Conservation (phyloP, 805 yeast species). For the Kodamaea leandrae region DNA sequence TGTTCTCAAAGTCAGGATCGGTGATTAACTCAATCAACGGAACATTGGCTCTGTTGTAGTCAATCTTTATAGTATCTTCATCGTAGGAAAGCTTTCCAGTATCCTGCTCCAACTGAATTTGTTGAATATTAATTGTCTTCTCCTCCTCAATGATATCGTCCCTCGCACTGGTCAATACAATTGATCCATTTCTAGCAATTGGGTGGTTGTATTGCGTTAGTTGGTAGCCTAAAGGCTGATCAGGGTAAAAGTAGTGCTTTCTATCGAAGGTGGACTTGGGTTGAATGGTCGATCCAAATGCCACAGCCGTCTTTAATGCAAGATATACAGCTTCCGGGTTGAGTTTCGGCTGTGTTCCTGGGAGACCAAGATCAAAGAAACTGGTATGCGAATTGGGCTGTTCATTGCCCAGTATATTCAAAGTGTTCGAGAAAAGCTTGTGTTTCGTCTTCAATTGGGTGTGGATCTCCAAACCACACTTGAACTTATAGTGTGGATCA, state of each 20-base stretch:
- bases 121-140: slow-evolving; percentile 61
- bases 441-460: slow-evolving; percentile 74
- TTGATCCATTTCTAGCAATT: slow-evolving; percentile 63
- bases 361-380: slow-evolving; percentile 79
- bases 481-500: slow-evolving; percentile 38
- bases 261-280: slow-evolving; percentile 72
- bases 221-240: slow-evolving; percentile 95
- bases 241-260: slow-evolving; percentile 94
- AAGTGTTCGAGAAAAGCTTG: slow-evolving; percentile 71
- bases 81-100: slow-evolving; percentile 77
- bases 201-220: slow-evolving; percentile 88
- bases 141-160: slow-evolving; percentile 51
- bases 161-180: slow-evolving; percentile 46
- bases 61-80: slow-evolving; percentile 49
- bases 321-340: slow-evolving; percentile 70
- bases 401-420: slow-evolving; percentile 27
- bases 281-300: slow-evolving; percentile 60
- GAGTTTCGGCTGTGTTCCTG: slow-evolving; percentile 86
- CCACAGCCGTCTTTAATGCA: slow-evolving; percentile 72
- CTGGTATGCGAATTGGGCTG: slow-evolving; percentile 71
- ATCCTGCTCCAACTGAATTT: slow-evolving; percentile 92
- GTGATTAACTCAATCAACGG: slow-evolving; percentile 92
- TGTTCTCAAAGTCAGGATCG: slow-evolving; percentile 72
- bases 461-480: slow-evolving; percentile 91
- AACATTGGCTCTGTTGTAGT: slow-evolving; percentile 78